Conservation (phyloP, 2,329 filamentous ascomycete species). For the Stachybotrys chlorohalonatus region DNA sequence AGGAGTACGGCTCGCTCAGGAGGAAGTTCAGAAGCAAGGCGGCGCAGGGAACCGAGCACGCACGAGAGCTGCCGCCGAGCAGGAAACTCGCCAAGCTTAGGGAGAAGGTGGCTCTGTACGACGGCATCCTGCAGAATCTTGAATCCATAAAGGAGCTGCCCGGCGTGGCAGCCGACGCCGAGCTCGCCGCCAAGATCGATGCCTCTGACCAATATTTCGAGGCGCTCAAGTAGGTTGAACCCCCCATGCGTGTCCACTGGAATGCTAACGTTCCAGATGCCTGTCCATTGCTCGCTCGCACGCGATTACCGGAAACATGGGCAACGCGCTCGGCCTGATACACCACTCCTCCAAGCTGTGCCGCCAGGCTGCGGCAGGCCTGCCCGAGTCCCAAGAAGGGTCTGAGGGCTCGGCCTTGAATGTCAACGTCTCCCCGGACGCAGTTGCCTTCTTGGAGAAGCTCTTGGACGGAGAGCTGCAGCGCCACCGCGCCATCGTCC, state of each 20-base stretch:
- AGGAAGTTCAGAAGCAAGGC: slow-evolving; percentile 40
- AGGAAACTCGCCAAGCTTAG: slow-evolving; percentile 72
- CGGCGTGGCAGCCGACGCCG: slow-evolving; percentile 76
- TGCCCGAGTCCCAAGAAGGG: slow-evolving; percentile 27
- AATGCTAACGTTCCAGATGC: slow-evolving; percentile 42
- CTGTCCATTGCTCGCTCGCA: slow-evolving; percentile 82
- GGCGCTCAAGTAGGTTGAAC: slow-evolving; percentile 62
- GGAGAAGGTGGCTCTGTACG: slow-evolving; percentile 83
- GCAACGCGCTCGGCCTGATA: slow-evolving; percentile 79
- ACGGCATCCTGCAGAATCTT: slow-evolving; percentile 82
- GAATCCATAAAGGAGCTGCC: slow-evolving; percentile 84
- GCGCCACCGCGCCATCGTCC: slow-evolving; percentile 76
- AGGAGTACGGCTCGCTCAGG: slow-evolving; percentile 38
- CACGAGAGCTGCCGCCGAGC: slow-evolving; percentile 58
- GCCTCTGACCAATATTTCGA: slow-evolving; percentile 76
- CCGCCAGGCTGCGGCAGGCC: slow-evolving; percentile 39
- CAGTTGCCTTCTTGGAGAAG: slow-evolving; percentile 48
- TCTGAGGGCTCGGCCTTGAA: slow-evolving; percentile 40
- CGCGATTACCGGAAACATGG: slow-evolving; percentile 58
- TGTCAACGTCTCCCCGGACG: slow-evolving; percentile 54
- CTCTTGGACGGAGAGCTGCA: slow-evolving; percentile 65
- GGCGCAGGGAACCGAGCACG: slow-evolving; percentile 29
- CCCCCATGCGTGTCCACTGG: background rate
- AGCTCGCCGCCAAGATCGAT: slow-evolving; percentile 68
- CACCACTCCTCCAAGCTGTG: slow-evolving; percentile 60